A percentile compares a stretch with the other conserved stretches of the same genome.
Evolutionary conservation across 352 stramenopile species (phyloP).

Genomic region (Aphanomyces cochlioides): DNA sequence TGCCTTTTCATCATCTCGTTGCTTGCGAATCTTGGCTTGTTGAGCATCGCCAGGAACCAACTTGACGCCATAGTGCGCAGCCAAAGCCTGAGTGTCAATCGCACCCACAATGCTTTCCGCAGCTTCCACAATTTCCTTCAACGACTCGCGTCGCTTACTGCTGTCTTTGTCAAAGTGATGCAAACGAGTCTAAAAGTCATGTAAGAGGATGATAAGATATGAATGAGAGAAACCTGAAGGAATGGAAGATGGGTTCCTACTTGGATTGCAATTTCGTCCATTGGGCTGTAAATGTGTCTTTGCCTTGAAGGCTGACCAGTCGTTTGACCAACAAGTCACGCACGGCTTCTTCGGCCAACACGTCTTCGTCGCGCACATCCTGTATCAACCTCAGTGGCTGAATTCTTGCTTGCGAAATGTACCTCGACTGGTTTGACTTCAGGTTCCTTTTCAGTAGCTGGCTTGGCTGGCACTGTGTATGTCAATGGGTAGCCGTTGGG

Average conservation of each 20-base stretch:
- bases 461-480: slow-evolving; percentile 67
- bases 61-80: slow-evolving; percentile 69
- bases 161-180: slow-evolving; percentile 71
- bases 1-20: slow-evolving; percentile 64
- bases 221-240: slow-evolving; percentile 38
- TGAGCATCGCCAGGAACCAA: slow-evolving; percentile 46
- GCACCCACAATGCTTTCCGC: slow-evolving; percentile 52
- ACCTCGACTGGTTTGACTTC: slow-evolving; percentile 36
- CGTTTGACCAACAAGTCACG: slow-evolving; percentile 65
- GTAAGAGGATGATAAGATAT: background rate
- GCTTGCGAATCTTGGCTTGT: slow-evolving; percentile 71
- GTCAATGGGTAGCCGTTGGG: slow-evolving; percentile 62
- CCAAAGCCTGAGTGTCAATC: slow-evolving; percentile 65
- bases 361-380: slow-evolving; percentile 47
- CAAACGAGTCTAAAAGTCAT: slow-evolving; percentile 38
- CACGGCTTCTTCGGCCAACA: slow-evolving; percentile 64
- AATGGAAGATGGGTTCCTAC: slow-evolving; percentile 52
- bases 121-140: slow-evolving; percentile 50
- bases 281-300: slow-evolving; percentile 52
- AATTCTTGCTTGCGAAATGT: background rate
- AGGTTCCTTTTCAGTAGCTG: slow-evolving; percentile 52
- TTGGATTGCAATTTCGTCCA: slow-evolving; percentile 45
- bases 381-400: background rate
- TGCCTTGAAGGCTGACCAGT: slow-evolving; percentile 64
- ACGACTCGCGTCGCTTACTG: slow-evolving; percentile 38